Conservation (phyloP, 352 stramenopile species). For the Phytophthora crassamura region DNA sequence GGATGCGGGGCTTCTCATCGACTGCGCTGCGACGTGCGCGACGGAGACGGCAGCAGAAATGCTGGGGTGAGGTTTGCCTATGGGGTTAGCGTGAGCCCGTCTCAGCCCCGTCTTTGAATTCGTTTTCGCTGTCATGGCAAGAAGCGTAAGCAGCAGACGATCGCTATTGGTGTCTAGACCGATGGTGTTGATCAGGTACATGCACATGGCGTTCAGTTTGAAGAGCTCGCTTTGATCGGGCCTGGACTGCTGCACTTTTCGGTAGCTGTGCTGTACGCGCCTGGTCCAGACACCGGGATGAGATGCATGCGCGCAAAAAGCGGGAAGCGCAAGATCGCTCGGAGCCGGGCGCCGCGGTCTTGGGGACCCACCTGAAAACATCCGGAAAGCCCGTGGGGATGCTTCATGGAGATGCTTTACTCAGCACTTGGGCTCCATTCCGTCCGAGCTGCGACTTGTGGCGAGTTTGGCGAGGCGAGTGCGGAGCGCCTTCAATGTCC, state of each 20-base stretch:
- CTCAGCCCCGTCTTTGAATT: constrained; percentile 9
- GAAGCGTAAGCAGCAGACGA: no score
- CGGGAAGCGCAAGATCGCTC: constrained; percentile 16
- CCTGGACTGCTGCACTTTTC: constrained; percentile 1
- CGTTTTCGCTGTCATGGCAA: neutral
- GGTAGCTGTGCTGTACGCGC: constrained; percentile 9
- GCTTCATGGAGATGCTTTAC: constrained; percentile 15
- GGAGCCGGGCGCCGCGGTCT: constrained; percentile 10
- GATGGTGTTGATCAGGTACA: no score
- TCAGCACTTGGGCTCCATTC: constrained; percentile 4
- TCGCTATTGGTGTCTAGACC: no score
- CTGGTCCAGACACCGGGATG: constrained; percentile 17
- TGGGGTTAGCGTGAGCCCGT: neutral
- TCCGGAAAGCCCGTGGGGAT: constrained; percentile 9
- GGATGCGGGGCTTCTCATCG: no score
- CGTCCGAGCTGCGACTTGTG: neutral
- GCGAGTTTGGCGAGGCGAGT: neutral
- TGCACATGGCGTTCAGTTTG: no score
- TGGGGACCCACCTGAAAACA: constrained; percentile 13
- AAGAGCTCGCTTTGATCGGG: no score
- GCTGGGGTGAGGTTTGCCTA: neutral
- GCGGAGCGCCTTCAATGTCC: neutral
- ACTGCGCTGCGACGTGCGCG: neutral
- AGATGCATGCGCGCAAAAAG: constrained; percentile 8
- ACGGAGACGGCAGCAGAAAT: neutral